Evolutionary conservation across 2,329 filamentous ascomycete genomes (phyloP).

Genomic region (Aspergillus fumigatiaffinis): DNA sequence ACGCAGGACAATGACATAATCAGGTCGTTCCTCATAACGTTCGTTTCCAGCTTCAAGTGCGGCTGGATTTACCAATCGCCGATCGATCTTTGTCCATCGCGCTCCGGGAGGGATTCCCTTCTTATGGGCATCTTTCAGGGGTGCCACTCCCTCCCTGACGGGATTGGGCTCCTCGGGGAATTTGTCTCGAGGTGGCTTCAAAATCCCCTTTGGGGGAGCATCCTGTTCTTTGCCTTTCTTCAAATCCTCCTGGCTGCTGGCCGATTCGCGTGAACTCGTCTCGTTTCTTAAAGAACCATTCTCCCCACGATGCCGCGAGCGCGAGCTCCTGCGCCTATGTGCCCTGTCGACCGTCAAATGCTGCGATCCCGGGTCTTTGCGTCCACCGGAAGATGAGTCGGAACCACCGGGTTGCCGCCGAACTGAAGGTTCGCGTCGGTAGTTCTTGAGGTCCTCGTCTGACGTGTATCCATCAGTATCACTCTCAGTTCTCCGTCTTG

Average conservation of each 20-base stretch:
- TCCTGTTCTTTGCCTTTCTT: constrained; percentile 55
- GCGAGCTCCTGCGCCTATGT: constrained; percentile 20
- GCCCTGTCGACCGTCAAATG: constrained; percentile 20
- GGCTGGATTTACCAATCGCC: constrained; percentile 83
- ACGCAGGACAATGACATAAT: constrained; percentile 88
- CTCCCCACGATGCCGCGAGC: constrained; percentile 19
- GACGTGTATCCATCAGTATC: constrained; percentile 29
- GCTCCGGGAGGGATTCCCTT: constrained; percentile 73
- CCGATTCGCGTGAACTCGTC: constrained; percentile 14
- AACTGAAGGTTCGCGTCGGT: constrained; percentile 25
- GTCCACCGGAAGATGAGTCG: constrained; percentile 20
- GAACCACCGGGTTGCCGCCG: constrained; percentile 23
- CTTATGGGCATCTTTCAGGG: constrained; percentile 77
- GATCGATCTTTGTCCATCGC: constrained; percentile 89
- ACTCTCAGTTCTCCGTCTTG: constrained; percentile 19
- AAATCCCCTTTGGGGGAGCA: constrained; percentile 70
- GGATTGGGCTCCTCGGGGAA: constrained; percentile 86
- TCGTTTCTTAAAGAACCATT: constrained; percentile 12
- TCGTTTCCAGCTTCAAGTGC: constrained; percentile 83
- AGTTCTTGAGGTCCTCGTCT: constrained; percentile 31
- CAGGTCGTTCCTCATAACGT: constrained; percentile 84
- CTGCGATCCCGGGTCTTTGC: constrained; percentile 14
- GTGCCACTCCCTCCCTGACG: constrained; percentile 83
- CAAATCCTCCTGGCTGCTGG: constrained; percentile 18
- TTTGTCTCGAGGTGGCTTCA: constrained; percentile 74